Base-by-base conservation (phyloP, 164 flowering plant species). In the Chimonanthus praecox region DNA sequence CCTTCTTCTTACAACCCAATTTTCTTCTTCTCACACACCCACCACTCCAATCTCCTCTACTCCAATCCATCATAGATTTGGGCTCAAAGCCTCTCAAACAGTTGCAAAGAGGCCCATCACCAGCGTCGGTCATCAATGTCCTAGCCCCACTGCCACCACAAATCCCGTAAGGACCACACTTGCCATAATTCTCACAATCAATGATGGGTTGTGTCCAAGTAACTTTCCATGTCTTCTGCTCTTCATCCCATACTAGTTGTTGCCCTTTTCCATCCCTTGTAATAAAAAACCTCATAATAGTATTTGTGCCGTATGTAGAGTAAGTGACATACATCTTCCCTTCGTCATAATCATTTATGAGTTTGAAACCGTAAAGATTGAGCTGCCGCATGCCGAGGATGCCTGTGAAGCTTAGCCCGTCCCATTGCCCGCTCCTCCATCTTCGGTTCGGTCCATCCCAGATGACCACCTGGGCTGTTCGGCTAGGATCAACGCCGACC, bases 41-140 rank as follows among this genome's bases (percentile, higher is more conserved):
- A 62, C 81, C 81, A 0, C 86, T 72, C 94, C 92, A 88, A 67
- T 87, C 80, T 20, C 88, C 87, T 16, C 4, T 75, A 11, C 33
- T 70, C 94, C 97, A 92, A 48, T 85, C 81, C 3, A 80, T 71
- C 0, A 0, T 4, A 11, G 77, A 20, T 68, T 33, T 76, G 0
- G 87, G 91, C 10, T 44, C 77, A 74, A 83, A 92, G 10, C 97
- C 95, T 51, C 78, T 15, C 68, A 86, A n/a, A 71, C 94, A 90
- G 11, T 71, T 80, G 61, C 95, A 92, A 7, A 49, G 33, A 33
- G 33, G 33, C 33, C 33, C 33, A 33, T 33, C 33, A 33, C 33
- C 33, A 33, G 33, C 33, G 33, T 33, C 33, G 1, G 33, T 33
- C 58, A 8, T 15, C 13, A 15, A 51, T 2, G 3, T 72, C 0